phyloP scores from a whole-genome alignment of 495 filamentous ascomycete genomes.

The Penicillium goetzii region DNA sequence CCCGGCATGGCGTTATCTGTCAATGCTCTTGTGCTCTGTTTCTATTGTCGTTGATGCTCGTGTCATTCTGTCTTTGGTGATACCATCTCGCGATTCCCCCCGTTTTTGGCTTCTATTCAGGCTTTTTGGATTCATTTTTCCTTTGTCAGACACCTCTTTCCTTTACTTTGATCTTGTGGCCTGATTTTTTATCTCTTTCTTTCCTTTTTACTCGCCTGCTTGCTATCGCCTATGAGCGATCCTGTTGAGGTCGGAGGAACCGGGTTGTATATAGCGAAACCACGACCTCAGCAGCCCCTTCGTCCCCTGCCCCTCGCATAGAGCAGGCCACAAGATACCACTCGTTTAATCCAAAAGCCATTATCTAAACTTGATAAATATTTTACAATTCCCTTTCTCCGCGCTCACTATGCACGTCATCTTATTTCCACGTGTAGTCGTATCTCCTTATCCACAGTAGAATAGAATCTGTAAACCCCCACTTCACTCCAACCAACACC shows the following conservation, averaged over 20 bases:
- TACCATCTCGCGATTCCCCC: constrained; percentile 48
- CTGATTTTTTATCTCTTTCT: constrained; percentile 8
- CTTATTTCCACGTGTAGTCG: constrained; percentile 10
- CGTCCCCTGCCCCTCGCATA: not conserved
- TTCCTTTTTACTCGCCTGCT: not conserved
- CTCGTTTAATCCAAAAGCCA: constrained; percentile 12
- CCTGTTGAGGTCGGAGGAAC: constrained; percentile 14
- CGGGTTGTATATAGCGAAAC: constrained; percentile 22
- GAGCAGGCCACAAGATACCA: not conserved
- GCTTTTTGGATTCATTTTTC: constrained; percentile 11
- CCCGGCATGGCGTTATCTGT: constrained; percentile 30
- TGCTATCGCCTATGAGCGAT: not conserved
- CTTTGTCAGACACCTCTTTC: constrained; percentile 1
- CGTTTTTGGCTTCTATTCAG: constrained; percentile 11
- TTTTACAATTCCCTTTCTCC: not conserved
- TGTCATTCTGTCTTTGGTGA: constrained; percentile 45
- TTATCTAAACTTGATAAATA: not conserved
- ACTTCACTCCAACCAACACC: not conserved
- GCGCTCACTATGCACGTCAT: not conserved
- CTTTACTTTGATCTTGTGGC: not conserved
- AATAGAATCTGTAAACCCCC: not conserved
- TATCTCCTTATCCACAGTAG: not conserved
- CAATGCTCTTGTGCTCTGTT: constrained; percentile 19
- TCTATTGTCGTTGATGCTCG: constrained; percentile 30
- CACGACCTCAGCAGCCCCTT: constrained; percentile 11